Evolutionary conservation across 495 filamentous ascomycete genomes (phyloP).

Genomic region (Rusavskia elegans): DNA sequence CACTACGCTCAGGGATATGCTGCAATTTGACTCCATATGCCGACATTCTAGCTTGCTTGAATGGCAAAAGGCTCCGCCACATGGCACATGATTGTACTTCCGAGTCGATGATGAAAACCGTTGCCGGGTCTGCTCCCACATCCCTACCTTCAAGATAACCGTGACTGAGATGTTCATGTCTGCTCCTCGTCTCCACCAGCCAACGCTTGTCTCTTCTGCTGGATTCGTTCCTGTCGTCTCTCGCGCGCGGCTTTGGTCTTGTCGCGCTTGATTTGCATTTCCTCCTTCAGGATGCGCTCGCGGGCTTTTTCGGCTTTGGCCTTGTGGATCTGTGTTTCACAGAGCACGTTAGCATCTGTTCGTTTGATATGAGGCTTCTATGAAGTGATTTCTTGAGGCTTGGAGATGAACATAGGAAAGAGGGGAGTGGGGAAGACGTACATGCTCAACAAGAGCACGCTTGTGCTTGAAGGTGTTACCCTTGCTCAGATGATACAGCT

Average conservation of each 20-base stretch:
- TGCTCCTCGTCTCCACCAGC: constrained; percentile 50
- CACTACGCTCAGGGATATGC: no score
- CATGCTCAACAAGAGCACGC: constrained; percentile 97
- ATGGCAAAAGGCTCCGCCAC: no score
- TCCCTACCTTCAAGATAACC: no score
- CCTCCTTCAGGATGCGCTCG: constrained; percentile 87
- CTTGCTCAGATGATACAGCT: constrained; percentile 98
- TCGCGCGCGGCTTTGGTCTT: constrained; percentile 99
- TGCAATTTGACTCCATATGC: no score
- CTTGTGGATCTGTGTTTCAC: constrained; percentile 73
- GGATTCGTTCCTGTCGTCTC: constrained; percentile 76
- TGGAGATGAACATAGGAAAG: not conserved
- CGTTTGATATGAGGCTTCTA: not conserved
- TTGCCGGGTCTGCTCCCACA: no score
- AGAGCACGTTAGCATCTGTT: not conserved
- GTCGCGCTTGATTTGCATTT: constrained; percentile 98
- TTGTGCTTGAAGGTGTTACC: constrained; percentile 99
- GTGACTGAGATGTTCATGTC: not conserved
- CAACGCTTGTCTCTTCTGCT: constrained; percentile 76
- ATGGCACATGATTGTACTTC: no score
- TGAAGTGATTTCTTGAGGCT: not conserved
- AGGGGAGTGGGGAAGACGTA: constrained; percentile 37
- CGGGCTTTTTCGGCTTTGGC: constrained; percentile 98
- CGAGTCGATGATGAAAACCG: no score
- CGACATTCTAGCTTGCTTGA: no score